Conservation (phyloP, 768 basidiomycete species). For the Boletus rubropictus region DNA sequence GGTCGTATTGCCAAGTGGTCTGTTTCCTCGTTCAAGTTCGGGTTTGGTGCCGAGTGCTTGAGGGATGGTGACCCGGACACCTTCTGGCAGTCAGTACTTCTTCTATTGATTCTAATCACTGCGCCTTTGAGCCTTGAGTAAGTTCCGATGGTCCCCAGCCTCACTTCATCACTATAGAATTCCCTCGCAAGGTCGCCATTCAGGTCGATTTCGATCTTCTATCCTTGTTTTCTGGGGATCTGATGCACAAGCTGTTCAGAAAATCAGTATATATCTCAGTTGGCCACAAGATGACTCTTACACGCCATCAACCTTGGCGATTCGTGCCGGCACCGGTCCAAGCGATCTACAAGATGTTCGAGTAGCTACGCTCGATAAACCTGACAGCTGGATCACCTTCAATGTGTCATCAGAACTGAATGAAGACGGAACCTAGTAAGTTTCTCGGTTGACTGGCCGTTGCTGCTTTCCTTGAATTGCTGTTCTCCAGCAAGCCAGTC, state of each 20-base stretch:
- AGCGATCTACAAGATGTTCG: conserved; percentile 92
- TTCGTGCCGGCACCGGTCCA: conserved; percentile 87
- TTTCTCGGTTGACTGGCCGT: conserved; percentile 5
- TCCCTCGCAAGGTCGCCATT: conserved; percentile 83
- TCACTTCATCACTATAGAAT: conserved; percentile 91
- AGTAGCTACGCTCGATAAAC: conserved; percentile 79
- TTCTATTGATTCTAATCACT: not conserved
- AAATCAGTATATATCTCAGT: conserved; percentile 80
- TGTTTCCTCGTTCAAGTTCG: conserved; percentile 94
- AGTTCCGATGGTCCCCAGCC: conserved; percentile 96
- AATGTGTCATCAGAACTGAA: conserved; percentile 75
- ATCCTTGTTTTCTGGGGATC: not conserved
- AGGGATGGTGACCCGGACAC: conserved; percentile 85
- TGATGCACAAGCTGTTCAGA: conserved; percentile 39
- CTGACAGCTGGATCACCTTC: conserved; percentile 91
- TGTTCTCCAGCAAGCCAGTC: conserved; percentile 63
- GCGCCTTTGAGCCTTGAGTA: not conserved
- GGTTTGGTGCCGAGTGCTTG: conserved; percentile 90
- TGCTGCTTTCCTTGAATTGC: not conserved
- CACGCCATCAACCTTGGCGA: conserved; percentile 85
- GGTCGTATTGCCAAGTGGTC: conserved; percentile 90
- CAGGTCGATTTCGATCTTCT: conserved; percentile 47
- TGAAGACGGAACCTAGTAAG: conserved; percentile 76
- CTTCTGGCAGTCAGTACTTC: conserved; percentile 87
- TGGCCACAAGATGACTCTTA: conserved; percentile 91